Evolutionary conservation across 2,329 filamentous ascomycete species (phyloP).

Genomic region (Diplodia intermedia): DNA sequence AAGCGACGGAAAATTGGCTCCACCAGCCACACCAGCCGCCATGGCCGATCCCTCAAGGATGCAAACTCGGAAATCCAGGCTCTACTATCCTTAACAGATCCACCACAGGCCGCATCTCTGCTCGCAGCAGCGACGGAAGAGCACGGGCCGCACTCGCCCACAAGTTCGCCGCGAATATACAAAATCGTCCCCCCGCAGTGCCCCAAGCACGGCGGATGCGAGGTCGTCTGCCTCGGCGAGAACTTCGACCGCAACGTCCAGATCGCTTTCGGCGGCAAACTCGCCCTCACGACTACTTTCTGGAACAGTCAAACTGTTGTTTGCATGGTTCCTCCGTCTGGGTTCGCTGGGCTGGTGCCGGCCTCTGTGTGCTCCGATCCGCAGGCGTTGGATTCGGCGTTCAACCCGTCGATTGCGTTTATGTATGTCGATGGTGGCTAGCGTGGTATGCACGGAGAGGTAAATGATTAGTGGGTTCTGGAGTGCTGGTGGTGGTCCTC

Average conservation of each 20-base stretch:
- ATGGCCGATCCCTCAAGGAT: neutral
- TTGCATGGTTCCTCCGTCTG: neutral
- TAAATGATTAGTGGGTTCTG: no score
- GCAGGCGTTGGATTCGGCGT: neutral
- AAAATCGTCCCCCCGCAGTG: constrained; percentile 59
- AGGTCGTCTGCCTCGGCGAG: constrained; percentile 83
- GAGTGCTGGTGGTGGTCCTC: no score
- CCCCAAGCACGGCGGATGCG: constrained; percentile 87
- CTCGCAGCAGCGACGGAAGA: no score
- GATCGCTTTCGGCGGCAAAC: constrained; percentile 79
- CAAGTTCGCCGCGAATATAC: neutral
- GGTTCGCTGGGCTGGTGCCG: neutral
- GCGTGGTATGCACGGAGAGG: no score
- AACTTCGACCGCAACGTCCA: constrained; percentile 81
- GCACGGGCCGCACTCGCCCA: constrained; percentile 63
- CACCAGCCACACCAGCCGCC: no score
- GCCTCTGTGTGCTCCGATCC: neutral
- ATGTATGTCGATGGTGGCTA: neutral
- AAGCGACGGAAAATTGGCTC: neutral
- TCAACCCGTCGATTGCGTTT: neutral
- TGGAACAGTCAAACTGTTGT: constrained; percentile 55
- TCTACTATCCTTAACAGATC: neutral
- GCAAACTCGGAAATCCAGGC: neutral
- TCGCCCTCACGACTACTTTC: constrained; percentile 75
- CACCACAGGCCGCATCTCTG: neutral